A percentile compares a stretch with the other conserved stretches of the same genome.
Evolutionary conservation across 257 asterid species (phyloP).

Genomic region (Gentiana dahurica): DNA sequence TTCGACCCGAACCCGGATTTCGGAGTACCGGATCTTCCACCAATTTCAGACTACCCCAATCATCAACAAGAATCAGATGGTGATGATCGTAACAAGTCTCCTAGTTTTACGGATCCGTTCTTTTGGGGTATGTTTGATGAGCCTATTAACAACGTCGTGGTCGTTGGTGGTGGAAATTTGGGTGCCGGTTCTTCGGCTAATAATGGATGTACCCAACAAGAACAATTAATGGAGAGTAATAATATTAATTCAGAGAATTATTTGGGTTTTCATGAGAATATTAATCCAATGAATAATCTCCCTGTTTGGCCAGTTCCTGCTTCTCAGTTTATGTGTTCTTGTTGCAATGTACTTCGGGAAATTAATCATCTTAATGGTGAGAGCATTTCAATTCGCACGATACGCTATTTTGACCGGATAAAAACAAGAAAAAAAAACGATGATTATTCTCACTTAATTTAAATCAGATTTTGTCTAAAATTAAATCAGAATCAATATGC

Average conservation of each 20-base stretch:
- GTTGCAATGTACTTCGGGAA: slow-evolving; percentile 51
- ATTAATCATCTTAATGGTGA: slow-evolving; percentile 46
- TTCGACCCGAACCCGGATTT: slow-evolving; percentile 12
- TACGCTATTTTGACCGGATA: no score
- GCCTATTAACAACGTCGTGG: slow-evolving; percentile 8
- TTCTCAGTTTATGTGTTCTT: slow-evolving; percentile 35
- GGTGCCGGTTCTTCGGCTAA: slow-evolving; percentile 13
- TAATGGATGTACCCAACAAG: slow-evolving; percentile 3
- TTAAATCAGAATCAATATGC: no score
- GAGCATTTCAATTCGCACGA: background rate
- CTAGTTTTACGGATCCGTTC: slow-evolving; percentile 11
- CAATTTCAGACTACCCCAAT: background rate
- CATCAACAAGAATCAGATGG: background rate
- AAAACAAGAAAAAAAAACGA: background rate
- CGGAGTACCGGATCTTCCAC: background rate
- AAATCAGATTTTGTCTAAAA: no score
- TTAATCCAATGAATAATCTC: background rate
- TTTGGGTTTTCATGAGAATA: slow-evolving; percentile 11
- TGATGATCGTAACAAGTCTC: slow-evolving; percentile 3
- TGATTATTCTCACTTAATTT: background rate
- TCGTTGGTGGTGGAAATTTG: background rate
- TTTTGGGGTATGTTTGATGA: slow-evolving; percentile 11
- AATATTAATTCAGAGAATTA: background rate
- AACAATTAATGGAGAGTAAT: slow-evolving; percentile 1
- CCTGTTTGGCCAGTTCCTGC: slow-evolving; percentile 36